These are phyloP conservation scores for Puccinia horiana DNA, from an alignment of 1,284 basidiomycete species.

Conservation along the genomic window DNA sequence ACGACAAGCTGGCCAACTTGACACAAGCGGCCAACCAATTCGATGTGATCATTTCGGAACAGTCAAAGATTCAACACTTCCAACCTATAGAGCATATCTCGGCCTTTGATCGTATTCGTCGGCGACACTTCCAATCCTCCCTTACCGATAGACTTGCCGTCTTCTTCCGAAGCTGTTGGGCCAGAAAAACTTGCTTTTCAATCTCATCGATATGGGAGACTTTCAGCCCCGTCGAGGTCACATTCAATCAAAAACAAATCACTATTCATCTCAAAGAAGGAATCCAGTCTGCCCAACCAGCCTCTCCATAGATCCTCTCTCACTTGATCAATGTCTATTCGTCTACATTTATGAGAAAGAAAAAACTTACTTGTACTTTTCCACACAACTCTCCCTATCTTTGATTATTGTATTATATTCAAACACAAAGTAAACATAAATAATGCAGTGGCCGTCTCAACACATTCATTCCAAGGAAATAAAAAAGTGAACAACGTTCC, in stretches of 20 bases:
- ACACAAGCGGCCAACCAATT: background rate
- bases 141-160: background rate
- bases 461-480: too few species aligned
- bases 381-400: too few species aligned
- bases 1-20: slow-evolving; percentile 14
- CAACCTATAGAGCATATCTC: background rate
- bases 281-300: background rate
- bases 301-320: background rate
- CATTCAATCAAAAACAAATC: background rate
- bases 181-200: background rate
- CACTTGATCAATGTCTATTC: background rate
- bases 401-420: too few species aligned
- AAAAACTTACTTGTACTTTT: too few species aligned
- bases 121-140: background rate
- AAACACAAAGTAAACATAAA: too few species aligned
- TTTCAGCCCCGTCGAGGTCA: background rate
- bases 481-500: too few species aligned
- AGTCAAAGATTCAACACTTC: background rate
- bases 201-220: background rate
- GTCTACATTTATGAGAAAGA: background rate
- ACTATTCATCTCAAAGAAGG: background rate
- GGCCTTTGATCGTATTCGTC: slow-evolving; percentile 13
- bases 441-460: too few species aligned
- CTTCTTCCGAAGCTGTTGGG: background rate
- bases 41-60: slow-evolving; percentile 21